Percentiles rank a stretch among this genome's conserved stretches.
phyloP scores from a whole-genome alignment of 257 asterid genomes.

The Plantago elongata region DNA sequence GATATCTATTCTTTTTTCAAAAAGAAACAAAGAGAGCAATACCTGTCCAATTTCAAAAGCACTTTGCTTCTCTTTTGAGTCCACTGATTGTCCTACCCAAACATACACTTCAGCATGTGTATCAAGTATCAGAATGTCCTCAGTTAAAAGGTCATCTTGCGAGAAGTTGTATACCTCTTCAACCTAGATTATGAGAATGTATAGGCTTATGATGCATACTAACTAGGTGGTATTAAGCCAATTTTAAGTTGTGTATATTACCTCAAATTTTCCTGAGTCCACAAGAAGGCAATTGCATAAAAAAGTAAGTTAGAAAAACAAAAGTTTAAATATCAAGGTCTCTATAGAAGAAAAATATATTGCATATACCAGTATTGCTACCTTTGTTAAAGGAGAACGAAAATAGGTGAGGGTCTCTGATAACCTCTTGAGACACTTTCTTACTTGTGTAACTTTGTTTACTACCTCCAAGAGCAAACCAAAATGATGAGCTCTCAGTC shows the following conservation, averaged over 20 bases:
- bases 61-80: slow-evolving; percentile 66
- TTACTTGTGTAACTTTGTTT: slow-evolving; percentile 80
- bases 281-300: slow-evolving; percentile 28
- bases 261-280: slow-evolving; percentile 86
- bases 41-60: slow-evolving; percentile 88
- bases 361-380: slow-evolving; percentile 23
- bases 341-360: slow-evolving; percentile 8
- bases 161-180: slow-evolving; percentile 89
- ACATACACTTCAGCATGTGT: slow-evolving; percentile 82
- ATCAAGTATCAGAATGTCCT: slow-evolving; percentile 82
- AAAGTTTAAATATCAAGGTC: slow-evolving; percentile 6
- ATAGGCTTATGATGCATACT: slow-evolving; percentile 13
- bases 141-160: slow-evolving; percentile 93
- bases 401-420: slow-evolving; percentile 87
- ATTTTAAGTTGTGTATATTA: slow-evolving; percentile 20
- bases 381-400: slow-evolving; percentile 69
- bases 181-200: slow-evolving; percentile 33
- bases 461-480: slow-evolving; percentile 95
- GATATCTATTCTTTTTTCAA: no score
- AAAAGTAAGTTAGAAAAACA: slow-evolving; percentile 30
- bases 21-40: not conserved
- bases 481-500: slow-evolving; percentile 86
- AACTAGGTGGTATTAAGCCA: not conserved
- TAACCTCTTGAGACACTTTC: slow-evolving; percentile 49
- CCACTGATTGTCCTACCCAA: slow-evolving; percentile 91